phyloP scores from a whole-genome alignment of 768 basidiomycete genomes.

The Pisolithus orientalis region DNA sequence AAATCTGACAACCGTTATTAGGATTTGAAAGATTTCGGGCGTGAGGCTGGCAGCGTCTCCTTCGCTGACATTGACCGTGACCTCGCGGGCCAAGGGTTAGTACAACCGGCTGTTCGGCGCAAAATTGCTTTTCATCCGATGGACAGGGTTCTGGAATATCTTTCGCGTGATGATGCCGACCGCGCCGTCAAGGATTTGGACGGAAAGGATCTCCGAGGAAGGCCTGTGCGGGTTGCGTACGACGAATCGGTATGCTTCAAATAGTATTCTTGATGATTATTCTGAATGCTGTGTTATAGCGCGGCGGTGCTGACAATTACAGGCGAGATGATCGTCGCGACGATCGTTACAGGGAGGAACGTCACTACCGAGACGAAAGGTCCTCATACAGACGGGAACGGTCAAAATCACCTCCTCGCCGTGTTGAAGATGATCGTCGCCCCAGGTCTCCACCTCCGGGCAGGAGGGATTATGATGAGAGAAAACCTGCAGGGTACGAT shows the following conservation, averaged over 20 bases:
- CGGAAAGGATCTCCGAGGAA: constrained; percentile 82
- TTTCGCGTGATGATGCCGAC: constrained; percentile 84
- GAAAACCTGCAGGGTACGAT: constrained; percentile 90
- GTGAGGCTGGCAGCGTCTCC: constrained; percentile 87
- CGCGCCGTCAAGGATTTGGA: constrained; percentile 86
- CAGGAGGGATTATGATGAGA: constrained; percentile 77
- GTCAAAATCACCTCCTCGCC: constrained; percentile 69
- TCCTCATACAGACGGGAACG: constrained; percentile 61
- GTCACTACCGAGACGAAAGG: constrained; percentile 45
- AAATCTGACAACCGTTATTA: constrained; percentile 32
- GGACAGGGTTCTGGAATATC: constrained; percentile 82
- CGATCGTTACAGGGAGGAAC: constrained; percentile 39
- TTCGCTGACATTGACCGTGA: constrained; percentile 95
- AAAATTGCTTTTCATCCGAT: constrained; percentile 2
- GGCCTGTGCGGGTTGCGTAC: constrained; percentile 64
- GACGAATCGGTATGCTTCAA: constrained; percentile 50
- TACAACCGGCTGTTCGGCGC: constrained; percentile 1
- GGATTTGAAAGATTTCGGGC: constrained; percentile 98
- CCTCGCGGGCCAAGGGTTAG: constrained; percentile 80
- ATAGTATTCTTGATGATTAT: constrained; percentile 1
- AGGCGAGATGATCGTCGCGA: constrained; percentile 69
- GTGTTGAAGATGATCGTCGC: constrained; percentile 72
- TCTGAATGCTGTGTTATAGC: constrained; percentile 32
- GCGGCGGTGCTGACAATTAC: constrained; percentile 65
- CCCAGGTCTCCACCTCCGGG: constrained; percentile 72